Percentiles rank a stretch among this genome's conserved stretches.
These are phyloP conservation scores for Chlamydomonas urium DNA, from an alignment of 139 green algal genomes.

Conservation along the genomic window DNA sequence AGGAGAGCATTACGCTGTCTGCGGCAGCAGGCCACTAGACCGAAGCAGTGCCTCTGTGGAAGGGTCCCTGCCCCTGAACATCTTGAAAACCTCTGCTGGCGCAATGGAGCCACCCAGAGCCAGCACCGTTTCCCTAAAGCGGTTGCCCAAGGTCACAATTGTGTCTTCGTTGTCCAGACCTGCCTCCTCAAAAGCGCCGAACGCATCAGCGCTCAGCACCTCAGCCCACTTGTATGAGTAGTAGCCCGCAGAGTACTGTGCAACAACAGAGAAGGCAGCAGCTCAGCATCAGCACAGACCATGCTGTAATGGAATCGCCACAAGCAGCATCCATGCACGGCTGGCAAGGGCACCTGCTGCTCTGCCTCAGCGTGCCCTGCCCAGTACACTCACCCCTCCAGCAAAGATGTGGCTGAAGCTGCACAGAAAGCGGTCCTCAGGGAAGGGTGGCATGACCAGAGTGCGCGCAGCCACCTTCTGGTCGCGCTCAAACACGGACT, in stretches of 20 bases:
- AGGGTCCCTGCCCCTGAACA: conserved; percentile 84
- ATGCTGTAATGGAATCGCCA: no score
- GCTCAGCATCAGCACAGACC: no score
- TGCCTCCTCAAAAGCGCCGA: conserved; percentile 92
- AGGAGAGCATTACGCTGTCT: no score
- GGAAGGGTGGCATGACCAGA: conserved; percentile 72
- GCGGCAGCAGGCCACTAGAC: conserved; percentile 72
- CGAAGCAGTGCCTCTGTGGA: conserved; percentile 81
- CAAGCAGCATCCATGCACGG: no score
- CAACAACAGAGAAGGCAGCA: no score
- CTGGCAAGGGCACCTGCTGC: no score
- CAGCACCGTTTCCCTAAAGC: conserved; percentile 87
- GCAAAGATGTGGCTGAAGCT: conserved; percentile 95
- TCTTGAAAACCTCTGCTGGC: conserved; percentile 73
- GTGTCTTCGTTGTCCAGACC: conserved; percentile 78
- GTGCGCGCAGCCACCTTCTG: conserved; percentile 53
- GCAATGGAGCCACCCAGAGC: conserved; percentile 77
- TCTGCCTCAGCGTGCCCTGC: no score
- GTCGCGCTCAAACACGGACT: conserved; percentile 77
- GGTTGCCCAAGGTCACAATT: conserved; percentile 54
- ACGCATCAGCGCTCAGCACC: conserved; percentile 91
- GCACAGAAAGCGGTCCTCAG: conserved; percentile 94
- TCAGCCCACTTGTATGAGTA: conserved; percentile 86
- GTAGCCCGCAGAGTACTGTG: neutral
- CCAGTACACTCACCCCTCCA: conserved; percentile 59